phyloP scores from a whole-genome alignment of 2,329 filamentous ascomycete genomes.

The Penicillium oxalicum region DNA sequence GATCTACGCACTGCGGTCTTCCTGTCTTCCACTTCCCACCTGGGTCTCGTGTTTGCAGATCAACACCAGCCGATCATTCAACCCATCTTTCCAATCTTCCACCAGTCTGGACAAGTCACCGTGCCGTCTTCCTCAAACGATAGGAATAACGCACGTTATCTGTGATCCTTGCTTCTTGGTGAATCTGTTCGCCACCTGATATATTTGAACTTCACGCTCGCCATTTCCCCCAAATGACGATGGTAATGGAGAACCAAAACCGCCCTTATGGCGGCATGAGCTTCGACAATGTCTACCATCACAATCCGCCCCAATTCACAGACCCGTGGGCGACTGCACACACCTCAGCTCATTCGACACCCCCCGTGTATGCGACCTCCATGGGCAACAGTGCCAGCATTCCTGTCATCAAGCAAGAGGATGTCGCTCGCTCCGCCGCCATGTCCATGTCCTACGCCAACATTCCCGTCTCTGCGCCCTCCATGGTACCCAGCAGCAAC shows the following conservation, averaged over 20 bases:
- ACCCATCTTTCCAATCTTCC: neutral
- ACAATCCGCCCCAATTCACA: slow-evolving; percentile 66
- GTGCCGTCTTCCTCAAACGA: too few species aligned
- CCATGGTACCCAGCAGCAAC: slow-evolving; percentile 64
- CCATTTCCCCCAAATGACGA: slow-evolving; percentile 65
- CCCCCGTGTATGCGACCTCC: slow-evolving; percentile 54
- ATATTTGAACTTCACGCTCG: neutral
- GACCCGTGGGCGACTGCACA: slow-evolving; percentile 72
- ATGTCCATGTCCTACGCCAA: slow-evolving; percentile 65
- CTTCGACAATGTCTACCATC: slow-evolving; percentile 71
- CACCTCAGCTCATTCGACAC: slow-evolving; percentile 55
- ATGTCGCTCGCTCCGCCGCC: slow-evolving; percentile 52
- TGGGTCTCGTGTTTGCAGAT: slow-evolving; percentile 5
- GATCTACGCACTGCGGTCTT: slow-evolving; percentile 6
- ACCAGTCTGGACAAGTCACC: too few species aligned
- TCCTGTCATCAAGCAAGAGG: slow-evolving; percentile 52
- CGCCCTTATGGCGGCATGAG: slow-evolving; percentile 71
- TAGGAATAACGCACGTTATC: too few species aligned
- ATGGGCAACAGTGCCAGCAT: slow-evolving; percentile 55
- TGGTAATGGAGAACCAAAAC: slow-evolving; percentile 88
- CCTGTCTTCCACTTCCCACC: neutral
- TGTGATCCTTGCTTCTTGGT: too few species aligned
- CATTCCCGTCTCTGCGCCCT: slow-evolving; percentile 66
- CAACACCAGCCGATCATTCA: slow-evolving; percentile 1
- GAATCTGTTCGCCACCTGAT: too few species aligned